These are phyloP conservation scores for Trichodelitschia bisporula DNA, from an alignment of 495 filamentous ascomycete genomes.

Conservation along the genomic window DNA sequence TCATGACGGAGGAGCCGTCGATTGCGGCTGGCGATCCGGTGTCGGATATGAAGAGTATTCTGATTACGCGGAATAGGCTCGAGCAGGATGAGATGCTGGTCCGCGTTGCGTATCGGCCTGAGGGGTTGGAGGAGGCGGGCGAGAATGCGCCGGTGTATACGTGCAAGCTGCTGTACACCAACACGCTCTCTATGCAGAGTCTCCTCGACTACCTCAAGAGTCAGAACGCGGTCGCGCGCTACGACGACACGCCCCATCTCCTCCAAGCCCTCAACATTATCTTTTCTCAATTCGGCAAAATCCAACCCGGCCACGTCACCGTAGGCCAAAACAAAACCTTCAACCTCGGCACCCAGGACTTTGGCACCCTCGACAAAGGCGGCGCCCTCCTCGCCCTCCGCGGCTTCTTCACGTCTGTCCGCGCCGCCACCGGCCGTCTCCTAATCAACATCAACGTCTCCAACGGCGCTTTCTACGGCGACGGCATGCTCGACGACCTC, in stretches of 20 bases:
- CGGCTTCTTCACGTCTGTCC: slow-evolving; percentile 24
- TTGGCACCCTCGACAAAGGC: slow-evolving; percentile 8
- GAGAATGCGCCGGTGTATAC: too few species aligned
- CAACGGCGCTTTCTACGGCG: slow-evolving; percentile 20
- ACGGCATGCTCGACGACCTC: slow-evolving; percentile 10
- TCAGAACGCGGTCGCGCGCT: slow-evolving; percentile 3
- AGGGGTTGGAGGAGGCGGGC: neutral
- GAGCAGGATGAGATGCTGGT: too few species aligned
- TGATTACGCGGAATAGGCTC: too few species aligned
- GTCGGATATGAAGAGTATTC: too few species aligned
- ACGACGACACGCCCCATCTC: slow-evolving; percentile 7
- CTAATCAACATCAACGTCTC: slow-evolving; percentile 25
- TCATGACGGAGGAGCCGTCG: too few species aligned
- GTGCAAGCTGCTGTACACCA: slow-evolving; percentile 3
- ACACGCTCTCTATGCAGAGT: slow-evolving; percentile 5
- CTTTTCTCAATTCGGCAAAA: slow-evolving; percentile 14
- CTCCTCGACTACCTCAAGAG: slow-evolving; percentile 8
- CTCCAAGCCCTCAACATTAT: slow-evolving; percentile 32
- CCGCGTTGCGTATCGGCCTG: too few species aligned
- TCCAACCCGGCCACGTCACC: slow-evolving; percentile 14
- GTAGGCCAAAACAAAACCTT: slow-evolving; percentile 12
- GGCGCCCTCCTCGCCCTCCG: slow-evolving; percentile 20
- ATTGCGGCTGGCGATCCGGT: too few species aligned
- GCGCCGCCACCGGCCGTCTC: slow-evolving; percentile 16
- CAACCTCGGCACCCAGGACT: slow-evolving; percentile 8